Evolutionary conservation across 495 filamentous ascomycete species (phyloP).

Genomic region (Trichoderma reesei): DNA sequence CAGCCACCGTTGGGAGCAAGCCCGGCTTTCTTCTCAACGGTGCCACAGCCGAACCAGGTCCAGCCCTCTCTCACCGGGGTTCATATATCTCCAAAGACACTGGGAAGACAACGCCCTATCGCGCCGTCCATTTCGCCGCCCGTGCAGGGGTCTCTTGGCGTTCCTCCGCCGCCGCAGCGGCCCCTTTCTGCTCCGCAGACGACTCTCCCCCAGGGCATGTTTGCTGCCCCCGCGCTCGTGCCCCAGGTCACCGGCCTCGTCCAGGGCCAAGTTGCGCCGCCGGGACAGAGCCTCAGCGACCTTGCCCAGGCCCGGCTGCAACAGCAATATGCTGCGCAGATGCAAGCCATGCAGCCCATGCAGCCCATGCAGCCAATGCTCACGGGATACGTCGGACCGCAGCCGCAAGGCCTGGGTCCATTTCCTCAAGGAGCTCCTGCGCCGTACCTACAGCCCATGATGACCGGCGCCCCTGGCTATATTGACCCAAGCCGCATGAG

Average conservation of each 20-base stretch:
- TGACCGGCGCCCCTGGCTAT: conserved; percentile 31
- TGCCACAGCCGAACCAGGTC: conserved; percentile 21
- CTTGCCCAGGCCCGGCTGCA: conserved; percentile 58
- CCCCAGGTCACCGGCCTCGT: conserved; percentile 72
- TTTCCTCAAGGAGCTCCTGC: conserved; percentile 27
- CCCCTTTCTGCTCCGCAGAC: conserved; percentile 86
- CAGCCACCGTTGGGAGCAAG: conserved; percentile 36
- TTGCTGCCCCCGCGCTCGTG: conserved; percentile 65
- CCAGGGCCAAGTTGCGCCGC: conserved; percentile 50
- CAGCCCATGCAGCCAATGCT: conserved; percentile 19
- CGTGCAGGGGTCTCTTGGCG: conserved; percentile 49
- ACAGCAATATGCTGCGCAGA: conserved; percentile 35
- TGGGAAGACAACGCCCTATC: conserved; percentile 60
- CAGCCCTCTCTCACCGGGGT: conserved; percentile 24
- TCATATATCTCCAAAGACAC: conserved; percentile 30
- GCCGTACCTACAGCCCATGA: conserved; percentile 31
- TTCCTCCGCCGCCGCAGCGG: conserved; percentile 73
- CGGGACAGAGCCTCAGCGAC: conserved; percentile 67
- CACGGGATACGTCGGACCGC: conserved; percentile 18
- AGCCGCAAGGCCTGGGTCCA: conserved; percentile 21
- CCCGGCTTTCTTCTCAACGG: conserved; percentile 39
- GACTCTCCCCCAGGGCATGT: conserved; percentile 55
- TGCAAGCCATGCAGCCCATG: conserved; percentile 21
- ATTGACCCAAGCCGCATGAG: conserved; percentile 42
- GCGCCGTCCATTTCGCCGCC: conserved; percentile 50